These are phyloP conservation scores for Penicillium crystallinum DNA, from an alignment of 495 filamentous ascomycete species.

Conservation along the genomic window DNA sequence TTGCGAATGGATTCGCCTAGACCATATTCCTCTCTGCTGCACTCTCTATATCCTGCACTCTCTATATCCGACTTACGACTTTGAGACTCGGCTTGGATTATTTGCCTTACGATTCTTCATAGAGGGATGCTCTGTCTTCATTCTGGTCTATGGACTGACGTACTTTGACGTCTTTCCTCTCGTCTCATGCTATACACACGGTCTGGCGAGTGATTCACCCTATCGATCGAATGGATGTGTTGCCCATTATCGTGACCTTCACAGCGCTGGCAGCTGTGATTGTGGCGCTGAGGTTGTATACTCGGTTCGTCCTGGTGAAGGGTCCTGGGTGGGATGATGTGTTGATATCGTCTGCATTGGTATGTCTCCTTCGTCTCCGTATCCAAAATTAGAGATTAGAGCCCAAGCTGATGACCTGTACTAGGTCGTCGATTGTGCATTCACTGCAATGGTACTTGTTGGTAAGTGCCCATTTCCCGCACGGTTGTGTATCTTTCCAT, in stretches of 20 bases:
- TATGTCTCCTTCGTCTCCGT: constrained; percentile 11
- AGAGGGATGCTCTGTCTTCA: background rate
- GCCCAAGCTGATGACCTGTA: background rate
- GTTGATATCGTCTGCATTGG: constrained; percentile 26
- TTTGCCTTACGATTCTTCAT: too few species aligned
- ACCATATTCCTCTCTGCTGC: background rate
- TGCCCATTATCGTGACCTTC: constrained; percentile 20
- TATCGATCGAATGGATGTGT: constrained; percentile 8
- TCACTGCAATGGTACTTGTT: constrained; percentile 24
- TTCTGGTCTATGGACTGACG: background rate
- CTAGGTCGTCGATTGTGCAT: constrained; percentile 18
- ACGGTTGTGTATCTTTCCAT: background rate
- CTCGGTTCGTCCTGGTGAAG: constrained; percentile 27
- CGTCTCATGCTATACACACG: background rate
- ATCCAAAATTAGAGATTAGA: too few species aligned
- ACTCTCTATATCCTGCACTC: background rate
- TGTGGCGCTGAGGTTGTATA: constrained; percentile 30
- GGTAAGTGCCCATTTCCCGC: constrained; percentile 16
- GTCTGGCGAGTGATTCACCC: background rate
- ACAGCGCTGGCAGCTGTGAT: constrained; percentile 21
- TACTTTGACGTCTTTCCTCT: background rate
- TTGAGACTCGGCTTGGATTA: too few species aligned
- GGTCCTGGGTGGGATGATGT: constrained; percentile 35
- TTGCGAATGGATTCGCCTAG: background rate
- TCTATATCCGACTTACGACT: too few species aligned